Evolutionary conservation across 805 yeast genomes (phyloP), one percentile per base, ranked within the genome.

Genomic region (Zygotorulaspora sp.): DNA sequence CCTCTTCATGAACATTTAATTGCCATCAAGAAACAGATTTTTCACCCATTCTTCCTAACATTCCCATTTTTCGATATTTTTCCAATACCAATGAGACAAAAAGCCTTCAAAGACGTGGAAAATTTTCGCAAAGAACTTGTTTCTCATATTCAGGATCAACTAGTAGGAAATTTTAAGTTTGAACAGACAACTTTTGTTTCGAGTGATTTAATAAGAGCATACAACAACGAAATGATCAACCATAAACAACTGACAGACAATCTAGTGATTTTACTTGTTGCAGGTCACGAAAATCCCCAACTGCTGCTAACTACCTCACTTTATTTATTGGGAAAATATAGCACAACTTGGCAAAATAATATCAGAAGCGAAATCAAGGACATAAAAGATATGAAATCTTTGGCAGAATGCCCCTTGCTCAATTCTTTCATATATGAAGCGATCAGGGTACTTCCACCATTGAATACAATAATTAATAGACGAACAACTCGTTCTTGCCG

Each of bases 221-320:
- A 62, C 28, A 53, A 65, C 5, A 43, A 44, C 6, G 70, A 66
- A 0, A 36, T 44, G 3, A 61, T 77, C 2, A 61, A 71, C 2
- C 57, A 66, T 35, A 63, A 67, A 33, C 80, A 77, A 45, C 65
- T 75, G 36, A 55, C 63, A 2, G 82, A 77, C 49, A 77, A 77
- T 52, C 63, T 74, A 12, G 70, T 75, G 6, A 76, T 77, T 12
- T 61, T 75, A 3, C 54, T 77, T 49, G 72, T 77, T 30, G 83
- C 83, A 0, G 83, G 82, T 0, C 83, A 77, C 53, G 83, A 77
- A 47, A 77, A 77, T 43, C 83, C 83, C 0, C 77, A 75, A 42
- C 50, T 77, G 16, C 54, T 76, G 8, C 47, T 76, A 43, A 65
- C 72, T 1, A 71, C 78, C 0, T 48, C 71, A 5, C 45, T 77